Evolutionary conservation across 345 rosid species (phyloP), one percentile per base, ranked within the genome.

Genomic region (Ricinus communis): DNA sequence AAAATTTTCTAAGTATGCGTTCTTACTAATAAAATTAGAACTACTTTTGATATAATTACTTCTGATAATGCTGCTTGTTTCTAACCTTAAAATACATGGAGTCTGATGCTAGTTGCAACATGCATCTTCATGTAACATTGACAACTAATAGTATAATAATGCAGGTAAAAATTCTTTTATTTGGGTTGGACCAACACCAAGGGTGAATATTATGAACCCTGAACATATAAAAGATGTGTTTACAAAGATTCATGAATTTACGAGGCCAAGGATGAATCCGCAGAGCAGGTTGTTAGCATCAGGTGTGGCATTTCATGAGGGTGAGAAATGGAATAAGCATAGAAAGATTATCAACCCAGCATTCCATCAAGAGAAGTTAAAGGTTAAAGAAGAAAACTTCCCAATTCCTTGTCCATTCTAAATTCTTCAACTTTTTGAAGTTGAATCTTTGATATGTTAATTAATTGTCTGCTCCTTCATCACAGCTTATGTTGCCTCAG

Each of bases 281-380:
- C 51, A 74, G 53, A 0, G n/a, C 25, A 76, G 71, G 64, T 6
- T 71, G 25, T 68, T 86, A 47, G 78, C 49, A 45, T 46, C 66
- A 0, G 90, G 87, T 27, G 76, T 86, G 8, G 78, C 51, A 0
- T 57, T 33, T 28, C 67, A 68, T 19, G 80, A 81, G 8, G 90
- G 86, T 24, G 78, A 82, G 27, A 75, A 84, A 61, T 86, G 90
- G 90, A 72, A 71, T 10, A 79, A 47, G n/a, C 86, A 79, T 52
- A 80, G 90, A 64, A 84, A 76, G 70, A 80, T 86, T 30, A 73
- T 81, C 61, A 86, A 86, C 40, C 90, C 85, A 5, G 87, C 90
- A 12, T 86, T 86, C 65, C 81, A 79, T 25, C 71, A 68, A 13
- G 85, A 84, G 71, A 84, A 84, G 77, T 77, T 86, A 51, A 86